These are phyloP conservation scores for Coelastrella sp. DNA, from an alignment of 139 green algal genomes.

Conservation along the genomic window DNA sequence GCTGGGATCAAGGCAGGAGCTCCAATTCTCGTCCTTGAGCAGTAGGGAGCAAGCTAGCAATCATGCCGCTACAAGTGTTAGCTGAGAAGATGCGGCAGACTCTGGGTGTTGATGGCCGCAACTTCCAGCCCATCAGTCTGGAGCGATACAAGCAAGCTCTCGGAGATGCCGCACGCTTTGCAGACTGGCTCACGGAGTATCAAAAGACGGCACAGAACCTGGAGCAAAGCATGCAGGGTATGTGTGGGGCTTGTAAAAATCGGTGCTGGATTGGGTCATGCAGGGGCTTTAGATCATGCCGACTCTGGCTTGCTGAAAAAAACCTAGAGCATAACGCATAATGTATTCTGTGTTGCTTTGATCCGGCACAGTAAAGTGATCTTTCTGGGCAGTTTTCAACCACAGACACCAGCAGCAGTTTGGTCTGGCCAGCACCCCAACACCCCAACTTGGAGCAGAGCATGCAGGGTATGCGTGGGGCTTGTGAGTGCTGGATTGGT, in stretches of 20 bases:
- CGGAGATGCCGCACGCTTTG: not conserved
- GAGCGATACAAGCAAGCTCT: slow-evolving; percentile 5
- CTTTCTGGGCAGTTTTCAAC: too few species aligned
- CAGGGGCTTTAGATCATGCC: too few species aligned
- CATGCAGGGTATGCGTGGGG: not conserved
- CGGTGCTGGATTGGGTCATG: too few species aligned
- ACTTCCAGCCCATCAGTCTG: slow-evolving; percentile 18
- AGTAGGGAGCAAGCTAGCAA: not conserved
- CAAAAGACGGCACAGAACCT: not conserved
- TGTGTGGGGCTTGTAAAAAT: not conserved
- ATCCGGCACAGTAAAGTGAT: too few species aligned
- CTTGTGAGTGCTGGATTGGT: too few species aligned
- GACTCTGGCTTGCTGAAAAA: too few species aligned
- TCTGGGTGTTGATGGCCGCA: not conserved
- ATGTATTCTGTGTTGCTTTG: too few species aligned
- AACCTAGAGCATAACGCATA: too few species aligned
- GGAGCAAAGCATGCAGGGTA: not conserved
- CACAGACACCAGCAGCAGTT: too few species aligned
- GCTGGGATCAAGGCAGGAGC: too few species aligned
- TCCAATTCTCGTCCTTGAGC: too few species aligned
- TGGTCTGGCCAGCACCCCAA: too few species aligned
- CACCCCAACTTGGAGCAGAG: not conserved
- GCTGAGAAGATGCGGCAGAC: slow-evolving; percentile 6
- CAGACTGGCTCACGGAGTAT: not conserved
- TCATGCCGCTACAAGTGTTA: not conserved